Evolutionary conservation across 805 yeast genomes (phyloP).

Genomic region (Candida endomychidarum): DNA sequence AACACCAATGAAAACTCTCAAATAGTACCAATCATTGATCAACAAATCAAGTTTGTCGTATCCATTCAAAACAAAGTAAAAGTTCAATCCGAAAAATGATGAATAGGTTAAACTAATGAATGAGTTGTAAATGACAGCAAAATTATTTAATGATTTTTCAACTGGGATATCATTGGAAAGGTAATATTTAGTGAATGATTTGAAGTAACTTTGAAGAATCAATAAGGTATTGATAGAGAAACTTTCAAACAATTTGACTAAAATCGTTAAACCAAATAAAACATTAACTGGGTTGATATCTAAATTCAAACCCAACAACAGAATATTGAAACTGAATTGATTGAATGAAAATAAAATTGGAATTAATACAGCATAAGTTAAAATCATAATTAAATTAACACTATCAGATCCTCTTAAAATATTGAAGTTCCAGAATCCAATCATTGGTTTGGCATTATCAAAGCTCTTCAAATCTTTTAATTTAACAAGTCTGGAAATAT

Average conservation of each 20-base stretch:
- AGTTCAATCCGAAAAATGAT: slow-evolving; percentile 46
- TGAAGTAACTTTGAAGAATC: slow-evolving; percentile 56
- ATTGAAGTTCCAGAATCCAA: slow-evolving; percentile 63
- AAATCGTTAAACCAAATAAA: slow-evolving; percentile 41
- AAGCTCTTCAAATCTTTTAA: slow-evolving; percentile 48
- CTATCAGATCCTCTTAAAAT: slow-evolving; percentile 64
- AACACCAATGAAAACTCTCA: slow-evolving; percentile 59
- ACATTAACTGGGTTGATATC: slow-evolving; percentile 24
- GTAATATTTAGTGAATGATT: slow-evolving; percentile 63
- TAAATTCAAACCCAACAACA: neutral
- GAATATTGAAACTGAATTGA: neutral
- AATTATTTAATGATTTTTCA: slow-evolving; percentile 65
- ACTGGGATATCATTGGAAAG: slow-evolving; percentile 64
- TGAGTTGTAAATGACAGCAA: slow-evolving; percentile 65
- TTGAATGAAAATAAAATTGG: slow-evolving; percentile 34
- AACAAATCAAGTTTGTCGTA: slow-evolving; percentile 18
- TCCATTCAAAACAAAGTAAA: slow-evolving; percentile 23
- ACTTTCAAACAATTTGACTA: slow-evolving; percentile 51
- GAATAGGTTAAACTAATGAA: slow-evolving; percentile 54
- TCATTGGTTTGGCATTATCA: slow-evolving; percentile 49
- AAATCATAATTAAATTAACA: slow-evolving; percentile 44
- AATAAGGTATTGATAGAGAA: slow-evolving; percentile 51
- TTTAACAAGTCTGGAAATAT: slow-evolving; percentile 39
- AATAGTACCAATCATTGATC: slow-evolving; percentile 41
- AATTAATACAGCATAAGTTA: slow-evolving; percentile 41